Evolutionary conservation across 2,329 filamentous ascomycete genomes (phyloP), one percentile per base, ranked within the genome.

Genomic region (Cytospora schulzeri): DNA sequence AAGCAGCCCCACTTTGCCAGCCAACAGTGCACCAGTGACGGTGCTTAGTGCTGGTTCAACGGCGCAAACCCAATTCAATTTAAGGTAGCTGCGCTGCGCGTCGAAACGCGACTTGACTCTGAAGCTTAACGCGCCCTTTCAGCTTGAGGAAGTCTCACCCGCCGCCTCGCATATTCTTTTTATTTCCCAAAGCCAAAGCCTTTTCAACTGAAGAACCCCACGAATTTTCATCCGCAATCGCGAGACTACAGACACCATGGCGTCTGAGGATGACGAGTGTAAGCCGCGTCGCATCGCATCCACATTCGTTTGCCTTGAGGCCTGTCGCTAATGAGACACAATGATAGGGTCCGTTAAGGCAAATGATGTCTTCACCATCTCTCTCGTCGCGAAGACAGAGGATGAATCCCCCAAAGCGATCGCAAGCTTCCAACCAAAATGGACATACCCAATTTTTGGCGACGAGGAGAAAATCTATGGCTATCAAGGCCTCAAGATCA

Each of bases 391-490:
- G 50, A 80, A 84, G 14, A 76, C 80, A 7, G 75, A 79, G 22
- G 76, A 77, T 9, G 80, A 81, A 68, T 51, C 58, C 33, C 73
- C 84, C 57, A 86, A 85, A 70, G 85, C 83, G 35, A 78, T 89
- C 70, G 83, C 85, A 29, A 84, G 85, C 31, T 98, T 99, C 76
- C 84, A 91, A 66, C 96, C 95, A 0, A 85, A 86, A 73, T 96
- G 93, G 75, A 97, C 94, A 22, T 97, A 98, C 76, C 82, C 92
- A 1, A 90, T 99, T 68, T 97, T 98, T 70, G 92, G 92, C 72
- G 90, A 98, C n/a, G 89, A 95, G 11, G 93, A 99, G 76, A 85
- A 84, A 33, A 94, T 98, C 68, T 93, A 96, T 71, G 94, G 94
- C 45, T 97, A 97, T 81, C 89, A 92, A 74, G 87, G 88, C 61